Conservation (phyloP, 495 filamentous ascomycete species). For the Usnea hakonensis region DNA sequence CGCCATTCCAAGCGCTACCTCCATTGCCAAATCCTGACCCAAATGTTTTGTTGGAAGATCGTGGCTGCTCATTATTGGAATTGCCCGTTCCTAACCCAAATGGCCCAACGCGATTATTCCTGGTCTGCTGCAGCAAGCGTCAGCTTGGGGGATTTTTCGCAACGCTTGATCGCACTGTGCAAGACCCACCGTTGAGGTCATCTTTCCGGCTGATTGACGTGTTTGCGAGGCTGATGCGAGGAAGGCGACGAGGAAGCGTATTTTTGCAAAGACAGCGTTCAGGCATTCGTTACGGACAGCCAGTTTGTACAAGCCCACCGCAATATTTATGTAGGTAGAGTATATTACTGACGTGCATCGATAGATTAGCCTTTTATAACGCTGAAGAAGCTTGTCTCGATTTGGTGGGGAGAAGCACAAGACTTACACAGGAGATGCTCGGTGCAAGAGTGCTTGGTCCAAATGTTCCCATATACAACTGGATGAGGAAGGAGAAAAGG, state of each 20-base stretch:
- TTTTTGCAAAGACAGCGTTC: conserved; percentile 2
- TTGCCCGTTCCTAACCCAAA: conserved; percentile 36
- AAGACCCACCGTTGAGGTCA: conserved; percentile 24
- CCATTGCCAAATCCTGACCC: conserved; percentile 39
- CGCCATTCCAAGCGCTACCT: conserved; percentile 46
- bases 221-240: not conserved
- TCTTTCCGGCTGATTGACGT: conserved; percentile 8
- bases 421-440: conserved; percentile 21
- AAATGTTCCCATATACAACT: conserved; percentile 15
- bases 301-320: conserved; percentile 1
- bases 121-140: conserved; percentile 15
- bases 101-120: conserved; percentile 30
- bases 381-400: not conserved
- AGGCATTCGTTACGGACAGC: conserved; percentile 2
- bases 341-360: conserved; percentile 8
- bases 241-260: not conserved
- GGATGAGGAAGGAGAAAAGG: conserved; percentile 10
- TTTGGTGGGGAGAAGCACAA: not conserved
- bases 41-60: conserved; percentile 34
- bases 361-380: conserved; percentile 9
- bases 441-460: conserved; percentile 6
- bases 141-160: conserved; percentile 1
- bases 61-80: conserved; percentile 33
- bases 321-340: conserved; percentile 7
- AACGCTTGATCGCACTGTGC: not conserved